Evolutionary conservation across 2,329 filamentous ascomycete genomes (phyloP), one percentile per base, ranked within the genome.

Genomic region (Verticillium dahliae): DNA sequence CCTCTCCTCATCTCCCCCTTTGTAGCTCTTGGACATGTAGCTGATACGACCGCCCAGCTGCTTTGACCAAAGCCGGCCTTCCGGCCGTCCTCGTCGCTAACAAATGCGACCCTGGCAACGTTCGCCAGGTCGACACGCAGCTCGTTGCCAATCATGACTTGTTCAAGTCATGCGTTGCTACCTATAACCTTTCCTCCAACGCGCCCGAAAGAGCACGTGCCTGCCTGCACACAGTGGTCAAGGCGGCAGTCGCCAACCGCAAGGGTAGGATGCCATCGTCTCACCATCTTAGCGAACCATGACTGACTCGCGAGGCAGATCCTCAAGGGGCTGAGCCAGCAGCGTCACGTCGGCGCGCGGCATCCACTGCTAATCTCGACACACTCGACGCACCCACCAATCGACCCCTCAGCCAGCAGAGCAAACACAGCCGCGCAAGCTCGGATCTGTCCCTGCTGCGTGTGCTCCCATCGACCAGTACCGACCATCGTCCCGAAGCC

Each of bases 11-110:
- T 31, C 58, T 55, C 45, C 54, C 10, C 38, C 58, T 56, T 38
- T 50, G 37, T 54, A 45, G 61, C n/a, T 11, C 15, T 22, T 3
- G 45, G n/a, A 22, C 45, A 50, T 7, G 22, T 62, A 61, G 4
- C 68, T 73, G 60, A 70, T 65, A 57, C 69, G 4, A 31, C 45
- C 15, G 15, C 31, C 9, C 73, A 96, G 92, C 86, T 76, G 88
- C 89, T 52, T 81, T 96, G 59, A 84, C 86, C 62, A 89, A 88
- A 68, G 87, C 89, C 18, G 82, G 83, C 31, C 76, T 96, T 45
- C 92, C 93, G 9, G 90, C 89, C 60, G 83, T 94, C 65, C 83
- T 97, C 52, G 90, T 96, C 59, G 91, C 92, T 61, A 94, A 89
- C 74, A 97, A 97, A 80, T 96, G 91, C 78, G 94, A 97, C 73